Percentiles rank a stretch among this genome's conserved stretches.
These are phyloP conservation scores for Sphaceloma murrayae DNA, from an alignment of 2,329 filamentous ascomycete species.

Conservation along the genomic window DNA sequence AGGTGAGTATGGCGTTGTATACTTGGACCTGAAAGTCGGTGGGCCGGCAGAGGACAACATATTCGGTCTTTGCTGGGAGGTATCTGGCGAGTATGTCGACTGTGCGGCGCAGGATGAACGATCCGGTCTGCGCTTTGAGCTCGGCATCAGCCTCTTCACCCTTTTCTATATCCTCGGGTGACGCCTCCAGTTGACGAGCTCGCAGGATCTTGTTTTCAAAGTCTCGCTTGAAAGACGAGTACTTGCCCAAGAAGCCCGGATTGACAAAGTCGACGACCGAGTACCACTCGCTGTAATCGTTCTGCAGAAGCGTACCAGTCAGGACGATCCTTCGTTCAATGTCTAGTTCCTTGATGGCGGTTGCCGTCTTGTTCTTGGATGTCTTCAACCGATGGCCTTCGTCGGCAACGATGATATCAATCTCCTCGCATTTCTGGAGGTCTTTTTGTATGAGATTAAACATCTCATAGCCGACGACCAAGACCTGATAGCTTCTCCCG, in stretches of 20 bases:
- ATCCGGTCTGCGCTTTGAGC: slow-evolving; percentile 49
- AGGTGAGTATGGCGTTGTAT: slow-evolving; percentile 55
- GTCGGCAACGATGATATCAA: slow-evolving; percentile 63
- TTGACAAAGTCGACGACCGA: slow-evolving; percentile 61
- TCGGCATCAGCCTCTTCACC: slow-evolving; percentile 54
- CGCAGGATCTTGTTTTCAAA: slow-evolving; percentile 57
- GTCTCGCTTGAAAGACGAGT: slow-evolving; percentile 52
- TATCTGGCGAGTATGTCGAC: slow-evolving; percentile 58
- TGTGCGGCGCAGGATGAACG: slow-evolving; percentile 57
- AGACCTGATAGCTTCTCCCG: slow-evolving; percentile 57
- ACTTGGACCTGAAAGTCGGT: slow-evolving; percentile 51
- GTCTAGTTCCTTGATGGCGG: slow-evolving; percentile 55
- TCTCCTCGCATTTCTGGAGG: slow-evolving; percentile 50
- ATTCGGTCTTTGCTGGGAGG: slow-evolving; percentile 57
- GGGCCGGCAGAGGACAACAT: slow-evolving; percentile 56
- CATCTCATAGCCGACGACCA: slow-evolving; percentile 68
- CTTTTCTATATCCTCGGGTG: slow-evolving; percentile 51
- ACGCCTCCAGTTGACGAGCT: slow-evolving; percentile 55
- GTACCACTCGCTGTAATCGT: slow-evolving; percentile 58
- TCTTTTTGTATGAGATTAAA: slow-evolving; percentile 56
- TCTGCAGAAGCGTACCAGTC: slow-evolving; percentile 59
- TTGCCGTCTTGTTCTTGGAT: slow-evolving; percentile 57
- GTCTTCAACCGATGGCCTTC: slow-evolving; percentile 61
- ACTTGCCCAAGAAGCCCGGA: slow-evolving; percentile 53
- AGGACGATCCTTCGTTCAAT: slow-evolving; percentile 53